Evolutionary conservation across 1,284 basidiomycete species (phyloP), one percentile per base, ranked within the genome.

Genomic region (Veloboletus limbatus): DNA sequence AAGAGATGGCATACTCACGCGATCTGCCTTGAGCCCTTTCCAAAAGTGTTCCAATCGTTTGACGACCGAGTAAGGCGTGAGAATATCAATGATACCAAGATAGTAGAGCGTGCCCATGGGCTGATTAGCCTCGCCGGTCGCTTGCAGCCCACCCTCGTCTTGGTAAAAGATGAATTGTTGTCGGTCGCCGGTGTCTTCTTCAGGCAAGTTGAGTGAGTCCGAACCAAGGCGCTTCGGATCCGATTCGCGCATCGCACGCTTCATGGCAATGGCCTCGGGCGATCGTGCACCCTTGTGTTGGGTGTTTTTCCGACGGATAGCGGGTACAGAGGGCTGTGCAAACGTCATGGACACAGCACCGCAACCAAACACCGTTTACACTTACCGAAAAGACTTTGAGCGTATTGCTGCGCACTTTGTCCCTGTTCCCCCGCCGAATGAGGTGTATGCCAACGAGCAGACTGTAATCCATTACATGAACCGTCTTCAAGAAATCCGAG

Each of bases 391-490:
- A 96, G 31, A 98, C 90, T 56, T 88, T 89, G 36, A 98, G 76
- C 38, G 90, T 93, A 59, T 89, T 94, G 56, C 87, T 82, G 54
- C 95, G 79, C 31, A 98, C 74, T 56, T 95, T 93, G 59, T 98
- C 94, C 54, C 81, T 75, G 68, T 98, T 98, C 5, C 95, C 96
- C 25, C 93, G 73, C 53, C 78, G 78, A 80, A 97, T 85, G 60
- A 89, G 92, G 70, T 99, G 96, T 47, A 97, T 89, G 1, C 96
- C 97, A 8, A 98, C 87, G 20, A 99, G 78, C 24, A 99, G 71
- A 55, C 88, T 92, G 66, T 99, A 99, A 68, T 99, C 96, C 95
- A 98, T 98, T 47, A 98, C 96, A 42, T 82, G 73, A 25, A 97
- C 77, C 50, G 70, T 68, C 69, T 89, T 88, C 61, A 99, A 69